Evolutionary conservation across 768 basidiomycete species (phyloP).

Genomic region (Gloeophyllum trabeum): DNA sequence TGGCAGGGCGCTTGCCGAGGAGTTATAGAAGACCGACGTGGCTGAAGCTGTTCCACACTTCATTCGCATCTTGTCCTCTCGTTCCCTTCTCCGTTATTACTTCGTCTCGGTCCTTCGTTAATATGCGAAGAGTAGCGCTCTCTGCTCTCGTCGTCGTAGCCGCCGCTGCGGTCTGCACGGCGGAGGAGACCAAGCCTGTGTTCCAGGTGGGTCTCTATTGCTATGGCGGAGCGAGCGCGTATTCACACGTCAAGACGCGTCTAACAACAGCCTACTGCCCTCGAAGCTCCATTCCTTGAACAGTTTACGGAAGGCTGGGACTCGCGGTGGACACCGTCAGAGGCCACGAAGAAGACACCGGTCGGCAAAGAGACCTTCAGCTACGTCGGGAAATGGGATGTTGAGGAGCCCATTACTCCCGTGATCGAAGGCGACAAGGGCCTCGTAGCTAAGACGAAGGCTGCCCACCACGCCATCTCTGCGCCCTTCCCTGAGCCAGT

Average conservation of each 20-base stretch:
- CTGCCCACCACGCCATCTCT: conserved; percentile 97
- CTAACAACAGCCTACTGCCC: conserved; percentile 46
- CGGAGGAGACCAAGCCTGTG: conserved; percentile 44
- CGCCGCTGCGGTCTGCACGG: conserved; percentile 51
- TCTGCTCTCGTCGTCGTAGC: conserved; percentile 59
- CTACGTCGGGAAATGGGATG: conserved; percentile 95
- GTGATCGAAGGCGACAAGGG: conserved; percentile 81
- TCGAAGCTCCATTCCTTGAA: conserved; percentile 89
- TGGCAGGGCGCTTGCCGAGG: conserved; percentile 26
- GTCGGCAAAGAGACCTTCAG: conserved; percentile 94
- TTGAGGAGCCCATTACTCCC: conserved; percentile 75
- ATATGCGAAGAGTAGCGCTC: conserved; percentile 83
- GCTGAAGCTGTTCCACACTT: conserved; percentile 18
- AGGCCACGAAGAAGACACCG: conserved; percentile 96
- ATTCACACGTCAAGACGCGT: conserved; percentile 2
- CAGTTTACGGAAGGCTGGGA: conserved; percentile 92
- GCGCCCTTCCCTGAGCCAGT: conserved; percentile 74
- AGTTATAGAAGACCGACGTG: conserved; percentile 19
- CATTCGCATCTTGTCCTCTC: conserved; percentile 24
- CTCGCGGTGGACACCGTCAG: conserved; percentile 90
- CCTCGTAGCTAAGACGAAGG: conserved; percentile 93
- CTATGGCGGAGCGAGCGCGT: too few relatives aligned
- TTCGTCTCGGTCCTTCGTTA: conserved; percentile 58
- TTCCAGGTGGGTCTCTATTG: conserved; percentile 43
- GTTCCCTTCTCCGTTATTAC: conserved; percentile 20